phyloP scores from a whole-genome alignment of 331 rosid species.

The Quercus lobata region DNA sequence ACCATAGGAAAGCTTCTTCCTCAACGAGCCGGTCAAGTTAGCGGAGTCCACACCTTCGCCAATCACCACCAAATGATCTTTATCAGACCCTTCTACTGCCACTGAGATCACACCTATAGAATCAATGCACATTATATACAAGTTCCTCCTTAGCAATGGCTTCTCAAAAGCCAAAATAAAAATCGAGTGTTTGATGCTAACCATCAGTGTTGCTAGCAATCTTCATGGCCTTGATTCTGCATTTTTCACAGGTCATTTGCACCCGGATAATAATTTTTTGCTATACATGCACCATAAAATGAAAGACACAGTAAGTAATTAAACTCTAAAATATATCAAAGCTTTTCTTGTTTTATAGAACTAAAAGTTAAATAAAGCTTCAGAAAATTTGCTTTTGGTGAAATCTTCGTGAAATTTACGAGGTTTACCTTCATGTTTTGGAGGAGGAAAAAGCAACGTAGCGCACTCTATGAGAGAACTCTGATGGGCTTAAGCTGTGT shows the following conservation, averaged over 20 bases:
- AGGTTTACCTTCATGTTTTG: background rate
- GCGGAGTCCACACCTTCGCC: constrained; percentile 8
- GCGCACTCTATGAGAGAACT: background rate
- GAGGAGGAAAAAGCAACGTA: background rate
- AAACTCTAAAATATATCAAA: no score
- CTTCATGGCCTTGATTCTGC: constrained; percentile 17
- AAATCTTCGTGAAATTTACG: no score
- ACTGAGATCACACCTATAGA: constrained; percentile 10
- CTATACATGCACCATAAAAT: background rate
- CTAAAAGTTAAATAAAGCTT: no score
- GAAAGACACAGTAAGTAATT: background rate
- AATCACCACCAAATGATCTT: constrained; percentile 3
- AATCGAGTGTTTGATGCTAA: background rate
- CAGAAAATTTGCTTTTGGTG: no score
- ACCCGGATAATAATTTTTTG: constrained; percentile 8
- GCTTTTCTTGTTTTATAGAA: no score
- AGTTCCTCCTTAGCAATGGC: background rate
- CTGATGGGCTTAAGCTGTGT: background rate
- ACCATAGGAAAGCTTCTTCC: constrained; percentile 13
- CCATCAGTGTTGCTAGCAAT: background rate
- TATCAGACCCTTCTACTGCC: background rate
- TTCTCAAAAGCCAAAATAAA: background rate
- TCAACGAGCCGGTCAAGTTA: background rate
- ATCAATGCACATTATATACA: background rate
- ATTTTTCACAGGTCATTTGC: background rate